These are phyloP conservation scores for Coemansia sp. DNA, from an alignment of 192 early-diverging fungal genomes.

Conservation along the genomic window DNA sequence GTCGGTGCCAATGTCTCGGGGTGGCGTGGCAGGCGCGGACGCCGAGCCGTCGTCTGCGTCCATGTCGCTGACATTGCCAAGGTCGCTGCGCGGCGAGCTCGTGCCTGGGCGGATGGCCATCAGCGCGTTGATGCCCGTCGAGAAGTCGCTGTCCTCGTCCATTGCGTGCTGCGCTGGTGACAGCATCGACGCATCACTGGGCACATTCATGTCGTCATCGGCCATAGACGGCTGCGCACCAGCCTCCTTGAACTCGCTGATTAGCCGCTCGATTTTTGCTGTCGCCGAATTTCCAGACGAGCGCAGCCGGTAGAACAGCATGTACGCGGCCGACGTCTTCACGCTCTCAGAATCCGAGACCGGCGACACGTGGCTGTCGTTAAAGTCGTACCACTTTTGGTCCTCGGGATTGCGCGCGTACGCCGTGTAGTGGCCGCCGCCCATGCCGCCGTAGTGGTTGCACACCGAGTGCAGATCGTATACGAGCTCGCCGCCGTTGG, in stretches of 20 bases:
- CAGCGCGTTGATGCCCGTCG: not conserved
- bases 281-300: not conserved
- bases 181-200: slow-evolving; percentile 14
- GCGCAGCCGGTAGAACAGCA: slow-evolving; percentile 47
- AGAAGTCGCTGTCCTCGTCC: slow-evolving; percentile 4
- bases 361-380: slow-evolving; percentile 64
- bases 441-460: slow-evolving; percentile 79
- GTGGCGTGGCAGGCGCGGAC: not conserved
- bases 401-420: slow-evolving; percentile 67
- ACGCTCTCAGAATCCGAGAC: slow-evolving; percentile 19
- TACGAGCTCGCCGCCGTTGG: slow-evolving; percentile 30
- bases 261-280: slow-evolving; percentile 22
- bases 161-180: slow-evolving; percentile 4
- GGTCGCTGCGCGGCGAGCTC: slow-evolving; percentile 14
- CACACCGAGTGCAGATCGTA: slow-evolving; percentile 77
- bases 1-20: not conserved
- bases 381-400: slow-evolving; percentile 74
- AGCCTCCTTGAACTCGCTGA: slow-evolving; percentile 14
- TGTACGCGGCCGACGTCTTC: slow-evolving; percentile 43
- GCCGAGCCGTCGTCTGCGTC: slow-evolving; percentile 5
- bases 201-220: not conserved
- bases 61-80: slow-evolving; percentile 23
- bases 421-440: slow-evolving; percentile 83
- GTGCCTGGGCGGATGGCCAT: not conserved
- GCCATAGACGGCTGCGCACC: not conserved